Evolutionary conservation across 306 rosid genomes (phyloP).

Genomic region (Prunus dulcis): DNA sequence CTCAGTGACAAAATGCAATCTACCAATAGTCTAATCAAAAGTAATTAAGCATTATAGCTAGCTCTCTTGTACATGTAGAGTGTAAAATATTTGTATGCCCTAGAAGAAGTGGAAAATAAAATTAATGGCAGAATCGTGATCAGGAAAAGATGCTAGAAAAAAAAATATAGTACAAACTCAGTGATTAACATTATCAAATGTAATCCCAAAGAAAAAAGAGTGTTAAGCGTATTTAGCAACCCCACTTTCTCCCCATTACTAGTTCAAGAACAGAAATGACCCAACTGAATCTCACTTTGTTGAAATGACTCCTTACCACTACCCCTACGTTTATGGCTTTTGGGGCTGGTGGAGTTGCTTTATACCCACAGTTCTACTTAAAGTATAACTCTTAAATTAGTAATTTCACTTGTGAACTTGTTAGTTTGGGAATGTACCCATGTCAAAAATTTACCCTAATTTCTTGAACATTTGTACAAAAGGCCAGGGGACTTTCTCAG

Average conservation of each 20-base stretch:
- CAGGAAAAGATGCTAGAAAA: slow-evolving; percentile 19
- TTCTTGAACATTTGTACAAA: slow-evolving; percentile 29
- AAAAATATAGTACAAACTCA: not conserved
- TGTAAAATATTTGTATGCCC: not conserved
- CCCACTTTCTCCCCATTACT: slow-evolving; percentile 12
- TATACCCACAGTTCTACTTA: slow-evolving; percentile 28
- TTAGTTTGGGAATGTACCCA: slow-evolving; percentile 31
- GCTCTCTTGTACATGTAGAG: not conserved
- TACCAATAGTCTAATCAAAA: not conserved
- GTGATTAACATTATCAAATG: not conserved
- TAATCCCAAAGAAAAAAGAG: not conserved
- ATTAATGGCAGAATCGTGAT: not conserved
- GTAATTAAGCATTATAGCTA: not conserved
- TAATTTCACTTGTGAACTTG: slow-evolving; percentile 14
- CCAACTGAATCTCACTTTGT: slow-evolving; percentile 31
- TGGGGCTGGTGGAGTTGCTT: slow-evolving; percentile 42
- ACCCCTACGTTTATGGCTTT: slow-evolving; percentile 1
- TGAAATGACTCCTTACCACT: slow-evolving; percentile 47
- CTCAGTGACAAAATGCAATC: not conserved
- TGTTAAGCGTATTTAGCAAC: slow-evolving; percentile 12
- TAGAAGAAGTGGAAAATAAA: slow-evolving; percentile 7
- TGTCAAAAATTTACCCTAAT: slow-evolving; percentile 19
- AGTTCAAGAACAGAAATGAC: slow-evolving; percentile 18
- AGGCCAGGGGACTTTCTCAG: slow-evolving; percentile 7
- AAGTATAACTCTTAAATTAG: slow-evolving; percentile 11